Evolutionary conservation across 2,329 filamentous ascomycete species (phyloP).

Genomic region (Lecanicillium sp.): DNA sequence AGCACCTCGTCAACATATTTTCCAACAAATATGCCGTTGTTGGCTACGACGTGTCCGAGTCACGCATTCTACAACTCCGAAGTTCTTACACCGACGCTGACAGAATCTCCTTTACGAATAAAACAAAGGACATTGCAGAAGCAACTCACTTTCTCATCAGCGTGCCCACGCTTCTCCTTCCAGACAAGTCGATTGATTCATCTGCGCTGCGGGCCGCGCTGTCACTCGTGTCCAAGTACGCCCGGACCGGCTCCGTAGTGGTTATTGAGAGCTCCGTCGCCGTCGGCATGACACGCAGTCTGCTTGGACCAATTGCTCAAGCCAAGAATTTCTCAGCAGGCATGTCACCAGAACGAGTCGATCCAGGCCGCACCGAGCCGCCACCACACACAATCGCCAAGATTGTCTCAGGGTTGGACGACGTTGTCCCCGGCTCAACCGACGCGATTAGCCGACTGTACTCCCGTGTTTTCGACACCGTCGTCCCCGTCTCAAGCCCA

Average conservation of each 20-base stretch:
- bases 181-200: constrained; percentile 39
- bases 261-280: constrained; percentile 48
- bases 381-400: constrained; percentile 40
- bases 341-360: constrained; percentile 47
- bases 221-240: constrained; percentile 29
- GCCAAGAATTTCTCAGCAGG: constrained; percentile 34
- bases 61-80: constrained; percentile 26
- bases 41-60: constrained; percentile 39
- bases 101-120: constrained; percentile 29
- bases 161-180: constrained; percentile 41
- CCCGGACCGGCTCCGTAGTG: constrained; percentile 35
- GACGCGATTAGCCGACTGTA: constrained; percentile 37
- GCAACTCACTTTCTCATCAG: constrained; percentile 47
- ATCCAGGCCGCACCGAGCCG: constrained; percentile 37
- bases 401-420: constrained; percentile 43
- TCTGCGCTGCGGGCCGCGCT: constrained; percentile 38
- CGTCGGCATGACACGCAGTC: constrained; percentile 44
- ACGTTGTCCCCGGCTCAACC: constrained; percentile 35
- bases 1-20: constrained; percentile 38
- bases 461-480: constrained; percentile 34
- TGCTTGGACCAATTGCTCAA: constrained; percentile 38
- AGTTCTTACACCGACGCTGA: constrained; percentile 18
- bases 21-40: constrained; percentile 31
- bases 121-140: constrained; percentile 25
- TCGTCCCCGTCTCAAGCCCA: constrained; percentile 41